These are phyloP conservation scores for Penicillium ochrochloron DNA, from an alignment of 495 filamentous ascomycete species.

Conservation along the genomic window DNA sequence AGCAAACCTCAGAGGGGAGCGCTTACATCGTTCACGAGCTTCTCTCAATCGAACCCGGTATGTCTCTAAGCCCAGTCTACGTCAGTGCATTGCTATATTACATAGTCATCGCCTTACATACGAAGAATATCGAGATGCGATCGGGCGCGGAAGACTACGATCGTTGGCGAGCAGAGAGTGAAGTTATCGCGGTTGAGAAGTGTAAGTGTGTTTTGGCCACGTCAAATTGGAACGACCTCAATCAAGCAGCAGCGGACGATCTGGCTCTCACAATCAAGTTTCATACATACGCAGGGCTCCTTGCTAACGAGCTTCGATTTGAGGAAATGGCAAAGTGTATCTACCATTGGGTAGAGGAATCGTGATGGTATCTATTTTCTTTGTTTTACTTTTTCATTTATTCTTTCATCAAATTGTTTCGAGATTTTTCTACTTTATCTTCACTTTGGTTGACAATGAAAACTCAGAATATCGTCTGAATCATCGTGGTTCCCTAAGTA, in stretches of 20 bases:
- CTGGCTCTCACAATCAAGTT: background rate
- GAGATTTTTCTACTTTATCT: background rate
- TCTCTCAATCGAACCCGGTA: background rate
- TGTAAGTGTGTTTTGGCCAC: background rate
- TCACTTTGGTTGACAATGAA: no score
- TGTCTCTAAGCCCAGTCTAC: background rate
- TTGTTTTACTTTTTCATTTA: background rate
- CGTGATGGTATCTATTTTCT: background rate
- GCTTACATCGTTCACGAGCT: background rate
- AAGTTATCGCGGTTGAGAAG: background rate
- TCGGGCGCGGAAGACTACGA: background rate
- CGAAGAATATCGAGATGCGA: background rate
- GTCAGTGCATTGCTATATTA: background rate
- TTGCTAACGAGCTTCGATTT: background rate
- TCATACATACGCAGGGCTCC: background rate
- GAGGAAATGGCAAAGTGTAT: slow-evolving; percentile 1
- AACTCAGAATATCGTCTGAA: background rate
- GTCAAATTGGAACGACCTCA: background rate
- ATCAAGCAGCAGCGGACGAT: background rate
- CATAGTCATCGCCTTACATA: background rate
- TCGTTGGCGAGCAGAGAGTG: background rate
- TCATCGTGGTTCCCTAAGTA: background rate
- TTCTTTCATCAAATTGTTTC: background rate
- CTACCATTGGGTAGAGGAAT: background rate
- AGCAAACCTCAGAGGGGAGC: background rate